Base-by-base conservation (phyloP, 129 eudicot species). In the Centaurea solstitialis region DNA sequence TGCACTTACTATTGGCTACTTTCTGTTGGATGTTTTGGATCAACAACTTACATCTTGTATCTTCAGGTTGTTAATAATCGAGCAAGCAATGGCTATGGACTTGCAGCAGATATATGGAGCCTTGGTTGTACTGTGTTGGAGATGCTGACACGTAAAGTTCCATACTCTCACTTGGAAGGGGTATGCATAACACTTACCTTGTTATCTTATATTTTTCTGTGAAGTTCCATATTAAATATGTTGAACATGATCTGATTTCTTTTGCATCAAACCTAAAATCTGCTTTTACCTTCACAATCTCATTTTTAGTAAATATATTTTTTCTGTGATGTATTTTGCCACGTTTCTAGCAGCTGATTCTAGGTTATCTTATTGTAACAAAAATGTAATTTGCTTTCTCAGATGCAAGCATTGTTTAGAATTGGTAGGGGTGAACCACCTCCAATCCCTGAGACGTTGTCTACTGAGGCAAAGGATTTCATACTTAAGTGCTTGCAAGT, bases 71-170 rank as follows among this genome's bases (percentile, higher is more conserved):
- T 91, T 84, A 86, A 87, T 15, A 86, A 87, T 30, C 77, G 86
- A 53, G 80, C 80, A 81, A 90, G 70, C 70, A 83, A 74, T 53
- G 97, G 97, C 2, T 91, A 94, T 89, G 98, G 98, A 45, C 93
- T 75, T 72, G 90, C 98, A 9, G 98, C 95, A 70, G 98, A 94
- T 84, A 94, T 94, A 83, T 94, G 98, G 98, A 94, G 98, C 82
- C 94, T 94, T 76, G 98, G 98, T 37, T 94, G 98, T 81, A 94
- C 97, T 3, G 98, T 94, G 75, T 73, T 94, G 80, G 98, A 94
- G 87, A 91, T 94, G 98, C 76, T 91, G 80, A 94, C 98, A 3
- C 79, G 95, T 22, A 89, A 88, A 72, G 68, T 94, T 76, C 98
- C 98, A 0, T 94, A 94, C 77, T 82, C 83, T 77, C 92, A 85